Evolutionary conservation across 257 asterid genomes (phyloP).

Genomic region (Gardenia jasminoides): DNA sequence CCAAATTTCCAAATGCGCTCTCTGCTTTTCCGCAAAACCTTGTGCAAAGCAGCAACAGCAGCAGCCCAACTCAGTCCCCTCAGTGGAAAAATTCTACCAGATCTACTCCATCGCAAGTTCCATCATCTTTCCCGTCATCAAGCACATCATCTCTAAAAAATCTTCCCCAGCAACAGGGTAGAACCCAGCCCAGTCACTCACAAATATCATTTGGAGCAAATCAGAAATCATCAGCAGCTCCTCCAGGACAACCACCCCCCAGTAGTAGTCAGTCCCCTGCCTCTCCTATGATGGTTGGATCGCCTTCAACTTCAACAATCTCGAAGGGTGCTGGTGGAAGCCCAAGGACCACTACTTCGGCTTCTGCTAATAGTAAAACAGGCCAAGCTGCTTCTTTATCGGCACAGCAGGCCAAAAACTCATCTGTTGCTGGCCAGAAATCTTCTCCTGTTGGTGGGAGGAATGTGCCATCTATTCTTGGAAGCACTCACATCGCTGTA

Average conservation of each 20-base stretch:
- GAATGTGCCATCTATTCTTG: constrained; percentile 64
- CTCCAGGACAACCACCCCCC: constrained; percentile 51
- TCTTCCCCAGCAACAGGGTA: constrained; percentile 64
- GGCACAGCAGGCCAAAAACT: constrained; percentile 50
- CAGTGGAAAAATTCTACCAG: constrained; percentile 73
- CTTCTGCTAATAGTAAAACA: constrained; percentile 54
- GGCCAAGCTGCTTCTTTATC: constrained; percentile 58
- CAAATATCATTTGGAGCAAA: constrained; percentile 88
- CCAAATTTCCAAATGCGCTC: constrained; percentile 48
- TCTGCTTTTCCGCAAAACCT: constrained; percentile 68
- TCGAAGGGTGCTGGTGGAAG: constrained; percentile 90
- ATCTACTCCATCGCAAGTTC: constrained; percentile 48
- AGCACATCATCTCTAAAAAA: constrained; percentile 44
- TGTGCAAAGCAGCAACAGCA: constrained; percentile 51
- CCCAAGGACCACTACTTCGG: constrained; percentile 60
- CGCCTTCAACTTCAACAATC: constrained; percentile 83
- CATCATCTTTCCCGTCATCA: constrained; percentile 57
- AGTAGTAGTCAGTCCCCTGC: constrained; percentile 52
- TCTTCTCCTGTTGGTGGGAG: constrained; percentile 48
- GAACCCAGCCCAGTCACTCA: constrained; percentile 60
- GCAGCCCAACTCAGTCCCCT: constrained; percentile 62
- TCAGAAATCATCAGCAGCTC: constrained; percentile 51
- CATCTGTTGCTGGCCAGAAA: constrained; percentile 51
- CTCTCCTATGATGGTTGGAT: constrained; percentile 72
- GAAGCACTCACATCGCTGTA: constrained; percentile 51